Base-by-base conservation (phyloP, 495 filamentous ascomycete species). In the Xylaria longipes region DNA sequence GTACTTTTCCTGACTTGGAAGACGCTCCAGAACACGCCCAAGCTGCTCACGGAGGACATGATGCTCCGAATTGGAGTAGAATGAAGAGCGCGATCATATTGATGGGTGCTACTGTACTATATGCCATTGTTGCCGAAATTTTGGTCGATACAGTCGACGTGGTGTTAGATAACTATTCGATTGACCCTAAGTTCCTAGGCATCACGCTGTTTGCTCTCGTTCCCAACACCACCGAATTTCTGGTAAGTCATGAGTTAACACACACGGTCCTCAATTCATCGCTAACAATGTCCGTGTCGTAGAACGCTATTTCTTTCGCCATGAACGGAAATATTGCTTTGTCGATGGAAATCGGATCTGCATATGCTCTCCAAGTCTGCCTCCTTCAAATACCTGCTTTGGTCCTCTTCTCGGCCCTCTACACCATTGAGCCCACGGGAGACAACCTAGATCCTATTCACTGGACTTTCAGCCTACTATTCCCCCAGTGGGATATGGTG, bases 281-380 rank as follows among this genome's bases (percentile, higher is more conserved):
- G 65, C 60, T 45, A 62, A 64, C 64, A 15, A n/a, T n/a, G 1
- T 29, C 25, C 68, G 54, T 11, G 58, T 63, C 64, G 58, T 76
- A 96, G 93, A 99, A 99, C 79, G 96, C 97, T 77, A 98, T 99
- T 69, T 97, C 94, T 3, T 99, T 99, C 80, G 96, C 96, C 54
- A 99, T 99, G 97, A 98, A 99, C 76, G 96, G 96, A n/a, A 99
- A 99, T 81, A 98, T 99, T 77, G 96, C 96, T 0, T 86, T 99
- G 33, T 97, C 94, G 52, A 98, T 99, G 97, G 96, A 99, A 79
- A 98, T 99, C 73, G 96, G 96, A 73, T 97, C 94, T 1, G 95
- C 95, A 41, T 99, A 99, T 74, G 97, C 97, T 8, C 86, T 99
- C 48, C 96, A 99, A 80, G 96, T 99, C 69, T 97, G 94, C 81